Evolutionary conservation across 2,329 filamentous ascomycete genomes (phyloP), one percentile per base, ranked within the genome.

Genomic region (Fusarium annulatum): DNA sequence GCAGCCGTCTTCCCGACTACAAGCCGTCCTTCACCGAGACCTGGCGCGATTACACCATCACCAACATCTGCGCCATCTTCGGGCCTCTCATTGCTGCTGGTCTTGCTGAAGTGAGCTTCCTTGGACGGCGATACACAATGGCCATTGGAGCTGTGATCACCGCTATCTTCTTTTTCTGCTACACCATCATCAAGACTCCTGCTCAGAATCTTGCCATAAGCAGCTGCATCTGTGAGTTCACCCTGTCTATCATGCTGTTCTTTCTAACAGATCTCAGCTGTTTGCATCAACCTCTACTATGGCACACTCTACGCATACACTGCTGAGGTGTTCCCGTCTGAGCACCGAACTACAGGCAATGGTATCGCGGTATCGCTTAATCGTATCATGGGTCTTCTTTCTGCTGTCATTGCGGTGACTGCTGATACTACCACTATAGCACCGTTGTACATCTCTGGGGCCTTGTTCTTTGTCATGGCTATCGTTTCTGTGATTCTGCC

Each of bases 271-370:
- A 6, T 2, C 34, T 12, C 2, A 51, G 88, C 86, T 41, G 93
- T 92, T 77, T 90, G 85, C 63, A 81, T 92, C 74, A 93, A 94
- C 75, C 89, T 94, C 65, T 93, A 93, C 80, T 94, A 94, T 74
- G 89, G 90, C 28, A 91, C 89, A 79, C 71, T 93, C 81, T 87
- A 92, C 84, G 80, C 93, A 80, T 86, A 93, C 84, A 82, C 91
- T 65, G 87, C 89, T 38, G 86, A 90, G 78, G 88, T 90, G 0
- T 84, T 93, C 4, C 91, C 91, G 0, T 90, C 87, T 46, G 91
- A 91, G 2, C 92, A 94, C 73, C 83, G 89, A 23, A 88, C 88
- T 0, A 91, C 89, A 0, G 89, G 89, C 5, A 78, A 74, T 9
- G 75, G 76, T 1, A 74, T 78, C 28, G 62, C 74, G 1, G 89